Evolutionary conservation across 1,284 basidiomycete species (phyloP), one percentile per base, ranked within the genome.

Genomic region (Coniferiporia weirii): DNA sequence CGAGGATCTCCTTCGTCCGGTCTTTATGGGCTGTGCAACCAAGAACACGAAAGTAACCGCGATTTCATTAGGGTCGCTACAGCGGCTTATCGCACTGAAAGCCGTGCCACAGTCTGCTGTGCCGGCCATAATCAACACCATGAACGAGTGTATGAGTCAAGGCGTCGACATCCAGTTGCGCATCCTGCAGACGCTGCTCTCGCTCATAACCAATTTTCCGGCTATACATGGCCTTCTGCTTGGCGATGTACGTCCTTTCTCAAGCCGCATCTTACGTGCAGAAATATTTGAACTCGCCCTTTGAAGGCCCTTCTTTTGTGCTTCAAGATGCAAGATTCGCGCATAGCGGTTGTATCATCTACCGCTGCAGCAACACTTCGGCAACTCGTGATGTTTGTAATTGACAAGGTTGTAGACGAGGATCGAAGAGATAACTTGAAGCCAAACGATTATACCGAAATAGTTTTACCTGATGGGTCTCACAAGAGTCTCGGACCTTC

Each of bases 351-450:
- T 34, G 96, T 99, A 5, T 96, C 94, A 3, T 97, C 94, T 0
- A 99, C 96, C 1, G 97, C 96, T 0, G 95, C 95, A 0, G 96
- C 97, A 0, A 98, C 95, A 0, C 81, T 99, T 6, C 88, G 96
- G 1, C 96, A 98, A 71, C 81, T 97, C 1, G 93, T 99, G 57
- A 98, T 99, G 95, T 92, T 97, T 65, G 88, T 98, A 12, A 93
- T 98, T 53, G 96, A 99, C 75, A 95, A 97, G 68, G 90, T 98
- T 68, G 84, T 87, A 1, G 81, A 85, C 17, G 92, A 95, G 69
- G 91, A 94, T 64, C 73, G 75, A n/a, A 70, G 72, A 17, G 79
- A 79, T 13, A 73, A 76, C 15, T 61, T 71, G 13, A 46, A 66
- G 5, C 56, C 70, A 2, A 64, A 68, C 32, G 62, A 71, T 1